Percentiles rank a stretch among this genome's conserved stretches.
Conservation (phyloP, 2,329 filamentous ascomycete species). For the Remersonia thermophila region DNA sequence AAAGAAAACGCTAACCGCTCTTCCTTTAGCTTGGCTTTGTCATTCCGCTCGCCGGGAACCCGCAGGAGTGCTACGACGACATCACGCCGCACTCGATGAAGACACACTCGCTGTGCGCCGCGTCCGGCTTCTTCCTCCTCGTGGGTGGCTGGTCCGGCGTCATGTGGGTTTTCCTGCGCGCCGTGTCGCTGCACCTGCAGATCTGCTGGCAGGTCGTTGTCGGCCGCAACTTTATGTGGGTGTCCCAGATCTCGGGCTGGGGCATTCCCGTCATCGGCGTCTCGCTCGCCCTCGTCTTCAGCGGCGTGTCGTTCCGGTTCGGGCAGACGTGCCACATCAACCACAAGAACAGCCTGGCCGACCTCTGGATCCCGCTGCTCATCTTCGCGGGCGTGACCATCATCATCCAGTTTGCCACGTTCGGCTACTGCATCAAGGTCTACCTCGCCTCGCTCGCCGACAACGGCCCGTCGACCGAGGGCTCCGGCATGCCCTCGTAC, state of each 20-base stretch:
- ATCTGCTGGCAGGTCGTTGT: constrained; percentile 96
- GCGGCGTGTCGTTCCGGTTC: constrained; percentile 89
- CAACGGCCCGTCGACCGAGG: constrained; percentile 55
- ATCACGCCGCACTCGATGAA: constrained; percentile 94
- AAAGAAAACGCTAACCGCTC: neutral
- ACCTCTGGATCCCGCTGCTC: constrained; percentile 83
- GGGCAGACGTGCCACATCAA: constrained; percentile 91
- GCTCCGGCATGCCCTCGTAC: constrained; percentile 63
- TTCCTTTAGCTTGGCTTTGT: constrained; percentile 79
- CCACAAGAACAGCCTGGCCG: constrained; percentile 67
- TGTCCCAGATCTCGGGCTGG: constrained; percentile 70
- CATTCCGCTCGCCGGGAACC: constrained; percentile 66
- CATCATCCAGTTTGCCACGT: constrained; percentile 73
- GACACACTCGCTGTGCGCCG: constrained; percentile 67
- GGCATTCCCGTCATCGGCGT: constrained; percentile 68
- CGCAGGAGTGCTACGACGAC: constrained; percentile 71
- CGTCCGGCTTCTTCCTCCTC: constrained; percentile 76
- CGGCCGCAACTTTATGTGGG: constrained; percentile 80
- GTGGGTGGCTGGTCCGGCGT: constrained; percentile 74
- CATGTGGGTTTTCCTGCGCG: constrained; percentile 84
- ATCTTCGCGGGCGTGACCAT: constrained; percentile 64
- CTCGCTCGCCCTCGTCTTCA: constrained; percentile 64
- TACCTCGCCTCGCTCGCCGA: constrained; percentile 78
- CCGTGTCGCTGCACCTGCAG: constrained; percentile 85
- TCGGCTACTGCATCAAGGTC: constrained; percentile 87